These are phyloP conservation scores for Gaeumannomyces sp. DNA, from an alignment of 2,329 filamentous ascomycete species.

Conservation along the genomic window DNA sequence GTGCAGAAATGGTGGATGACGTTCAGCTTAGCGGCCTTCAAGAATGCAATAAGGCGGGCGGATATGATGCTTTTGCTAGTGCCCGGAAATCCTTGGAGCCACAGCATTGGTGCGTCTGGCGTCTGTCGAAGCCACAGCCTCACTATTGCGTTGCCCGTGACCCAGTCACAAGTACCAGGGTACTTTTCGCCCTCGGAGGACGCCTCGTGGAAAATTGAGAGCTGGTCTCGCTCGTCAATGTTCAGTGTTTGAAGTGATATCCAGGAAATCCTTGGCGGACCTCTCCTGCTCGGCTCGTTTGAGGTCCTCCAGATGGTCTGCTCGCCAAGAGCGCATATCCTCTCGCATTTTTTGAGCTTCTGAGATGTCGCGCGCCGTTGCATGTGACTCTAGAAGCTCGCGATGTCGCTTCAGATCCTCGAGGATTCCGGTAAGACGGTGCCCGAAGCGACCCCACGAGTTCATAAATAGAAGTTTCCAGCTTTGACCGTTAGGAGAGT, in stretches of 20 bases:
- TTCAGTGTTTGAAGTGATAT: conserved; percentile 25
- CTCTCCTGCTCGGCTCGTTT: conserved; percentile 19
- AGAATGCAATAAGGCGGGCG: conserved; percentile 24
- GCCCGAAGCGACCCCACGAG: conserved; percentile 32
- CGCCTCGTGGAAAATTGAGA: conserved; percentile 23
- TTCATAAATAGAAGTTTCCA: conserved; percentile 30
- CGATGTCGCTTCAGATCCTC: conserved; percentile 27
- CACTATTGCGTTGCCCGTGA: conserved; percentile 23
- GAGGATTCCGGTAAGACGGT: conserved; percentile 27
- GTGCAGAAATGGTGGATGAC: conserved; percentile 30
- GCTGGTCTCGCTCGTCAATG: conserved; percentile 26
- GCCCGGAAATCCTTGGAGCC: conserved; percentile 29
- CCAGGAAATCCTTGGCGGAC: conserved; percentile 18
- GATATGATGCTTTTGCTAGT: conserved; percentile 31
- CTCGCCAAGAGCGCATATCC: conserved; percentile 19
- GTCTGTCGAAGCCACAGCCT: conserved; percentile 20
- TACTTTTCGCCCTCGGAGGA: conserved; percentile 19
- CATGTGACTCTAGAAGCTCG: conserved; percentile 25
- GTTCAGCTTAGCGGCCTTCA: conserved; percentile 14
- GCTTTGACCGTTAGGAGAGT: conserved; percentile 15
- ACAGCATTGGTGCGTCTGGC: conserved; percentile 19
- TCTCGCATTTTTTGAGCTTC: conserved; percentile 21
- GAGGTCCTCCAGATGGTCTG: conserved; percentile 18
- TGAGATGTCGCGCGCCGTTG: conserved; percentile 24
- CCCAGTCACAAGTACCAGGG: conserved; percentile 28